Base-by-base conservation (phyloP, 2,329 filamentous ascomycete genomes). In the Diplodia sapinea region DNA sequence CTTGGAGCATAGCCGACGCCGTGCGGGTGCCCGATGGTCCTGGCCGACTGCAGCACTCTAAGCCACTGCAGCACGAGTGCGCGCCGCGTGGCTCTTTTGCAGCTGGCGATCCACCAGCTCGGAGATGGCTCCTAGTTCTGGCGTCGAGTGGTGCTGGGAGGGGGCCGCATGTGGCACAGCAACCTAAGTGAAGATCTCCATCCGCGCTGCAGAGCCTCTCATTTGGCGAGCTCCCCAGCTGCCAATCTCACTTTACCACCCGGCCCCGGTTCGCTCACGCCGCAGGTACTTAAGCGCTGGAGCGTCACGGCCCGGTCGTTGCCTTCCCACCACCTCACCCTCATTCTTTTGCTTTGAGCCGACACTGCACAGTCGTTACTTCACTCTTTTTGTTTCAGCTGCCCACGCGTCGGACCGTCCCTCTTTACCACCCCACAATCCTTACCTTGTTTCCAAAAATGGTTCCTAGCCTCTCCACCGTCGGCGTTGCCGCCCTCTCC, bases 241-340 rank as follows among this genome's bases (percentile, higher is more conserved):
- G 57, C 17, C 29, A 63, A 63, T 63, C 47, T 63, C 43, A 63
- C 40, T 62, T 62, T 20, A 29, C 55, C 9, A 23, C 1, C 36
- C 20, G 23, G 23, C 23, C 20, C 26, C 56, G 23, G 43, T 23
- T 23, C 33, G 17, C 43, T 15, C n/a, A 15, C 17, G 15, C 20
- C 40, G 56, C 11, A 31, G 38, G 43, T 63, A 63, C 59, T 51
- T 63, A 63, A 63, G 47, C 13, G 29, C 29, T 63, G 31, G n/a
- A 15, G 43, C 26, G n/a, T 63, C 59, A 38, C 26, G 17, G 43
- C 20, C 59, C 50, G 59, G 31, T 63, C 31, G 47, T 63, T 51
- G 31, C 50, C 47, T 47, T 49, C 57, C 17, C 17, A 49, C 40
- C 23, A 20, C 57, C 33, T 11, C 33, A 12, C 33, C 26, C 17